Evolutionary conservation across 192 early-diverging fungal genomes (phyloP).

Genomic region (Rhizoclosmatium sp.): DNA sequence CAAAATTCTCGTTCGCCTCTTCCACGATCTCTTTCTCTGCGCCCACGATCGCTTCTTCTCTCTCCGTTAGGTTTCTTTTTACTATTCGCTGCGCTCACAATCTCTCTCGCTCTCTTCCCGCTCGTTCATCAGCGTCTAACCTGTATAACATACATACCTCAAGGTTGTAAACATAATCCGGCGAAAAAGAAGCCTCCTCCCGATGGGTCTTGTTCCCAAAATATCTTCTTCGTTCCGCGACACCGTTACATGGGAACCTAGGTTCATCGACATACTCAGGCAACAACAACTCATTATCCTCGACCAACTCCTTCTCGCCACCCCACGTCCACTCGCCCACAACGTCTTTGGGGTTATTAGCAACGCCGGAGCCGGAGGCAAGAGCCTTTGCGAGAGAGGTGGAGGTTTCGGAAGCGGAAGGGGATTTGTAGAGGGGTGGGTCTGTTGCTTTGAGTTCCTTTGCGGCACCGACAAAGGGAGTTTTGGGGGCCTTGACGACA

Average conservation of each 20-base stretch:
- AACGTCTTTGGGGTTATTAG: slow-evolving; percentile 26
- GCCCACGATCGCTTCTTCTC: too few relatives aligned
- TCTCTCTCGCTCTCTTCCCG: too few relatives aligned
- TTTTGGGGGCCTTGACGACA: slow-evolving; percentile 43
- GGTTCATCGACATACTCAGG: slow-evolving; percentile 49
- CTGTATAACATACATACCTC: slow-evolving; percentile 65
- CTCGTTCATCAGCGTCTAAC: neutral
- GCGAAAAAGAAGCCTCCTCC: slow-evolving; percentile 56
- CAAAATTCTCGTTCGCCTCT: too few relatives aligned
- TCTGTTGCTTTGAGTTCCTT: neutral
- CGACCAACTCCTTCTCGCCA: slow-evolving; percentile 40
- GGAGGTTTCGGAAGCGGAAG: neutral
- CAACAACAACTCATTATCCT: slow-evolving; percentile 50
- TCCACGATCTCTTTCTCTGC: too few relatives aligned
- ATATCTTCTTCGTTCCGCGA: slow-evolving; percentile 58
- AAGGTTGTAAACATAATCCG: slow-evolving; percentile 76
- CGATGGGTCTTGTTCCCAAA: slow-evolving; percentile 61
- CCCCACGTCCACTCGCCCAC: slow-evolving; percentile 53
- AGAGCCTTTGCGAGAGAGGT: neutral
- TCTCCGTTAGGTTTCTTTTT: too few relatives aligned
- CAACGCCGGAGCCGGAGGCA: slow-evolving; percentile 21
- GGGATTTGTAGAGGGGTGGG: slow-evolving; percentile 28
- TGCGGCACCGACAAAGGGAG: slow-evolving; percentile 32
- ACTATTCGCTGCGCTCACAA: too few relatives aligned
- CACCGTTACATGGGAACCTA: slow-evolving; percentile 48